Evolutionary conservation across 1,139 yeast species (phyloP).

Genomic region (Candida frijolesensis): DNA sequence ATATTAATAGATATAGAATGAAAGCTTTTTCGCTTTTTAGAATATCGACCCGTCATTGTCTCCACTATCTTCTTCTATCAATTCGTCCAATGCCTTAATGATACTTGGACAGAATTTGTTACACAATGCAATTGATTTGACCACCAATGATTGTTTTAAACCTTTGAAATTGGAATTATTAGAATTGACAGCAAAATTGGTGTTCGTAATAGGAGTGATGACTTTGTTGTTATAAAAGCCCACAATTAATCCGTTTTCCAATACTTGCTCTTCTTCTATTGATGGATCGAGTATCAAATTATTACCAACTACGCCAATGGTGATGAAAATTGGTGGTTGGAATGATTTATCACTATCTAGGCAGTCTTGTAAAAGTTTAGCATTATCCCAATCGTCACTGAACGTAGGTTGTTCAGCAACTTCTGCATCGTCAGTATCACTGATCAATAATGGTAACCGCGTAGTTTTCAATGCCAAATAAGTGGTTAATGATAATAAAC

Average conservation of each 20-base stretch:
- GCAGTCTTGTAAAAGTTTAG: slow-evolving; percentile 44
- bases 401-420: slow-evolving; percentile 89
- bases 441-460: slow-evolving; percentile 68
- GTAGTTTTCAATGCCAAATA: slow-evolving; percentile 83
- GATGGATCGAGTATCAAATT: slow-evolving; percentile 81
- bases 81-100: slow-evolving; percentile 40
- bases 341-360: slow-evolving; percentile 23
- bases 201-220: slow-evolving; percentile 62
- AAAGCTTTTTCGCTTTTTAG: slow-evolving; percentile 6
- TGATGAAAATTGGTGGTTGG: slow-evolving; percentile 75
- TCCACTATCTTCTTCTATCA: slow-evolving; percentile 41
- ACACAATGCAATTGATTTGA: slow-evolving; percentile 31
- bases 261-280: slow-evolving; percentile 79
- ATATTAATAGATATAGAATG: slow-evolving; percentile 7
- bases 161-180: slow-evolving; percentile 47
- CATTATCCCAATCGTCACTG: slow-evolving; percentile 80
- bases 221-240: slow-evolving; percentile 70
- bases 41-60: slow-evolving; percentile 20
- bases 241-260: slow-evolving; percentile 77
- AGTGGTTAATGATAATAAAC: slow-evolving; percentile 73
- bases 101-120: slow-evolving; percentile 39
- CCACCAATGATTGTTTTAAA: slow-evolving; percentile 28
- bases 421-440: slow-evolving; percentile 57
- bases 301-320: slow-evolving; percentile 72
- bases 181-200: slow-evolving; percentile 50